Base-by-base conservation (phyloP, 768 basidiomycete genomes). In the Exidia glandulosa region DNA sequence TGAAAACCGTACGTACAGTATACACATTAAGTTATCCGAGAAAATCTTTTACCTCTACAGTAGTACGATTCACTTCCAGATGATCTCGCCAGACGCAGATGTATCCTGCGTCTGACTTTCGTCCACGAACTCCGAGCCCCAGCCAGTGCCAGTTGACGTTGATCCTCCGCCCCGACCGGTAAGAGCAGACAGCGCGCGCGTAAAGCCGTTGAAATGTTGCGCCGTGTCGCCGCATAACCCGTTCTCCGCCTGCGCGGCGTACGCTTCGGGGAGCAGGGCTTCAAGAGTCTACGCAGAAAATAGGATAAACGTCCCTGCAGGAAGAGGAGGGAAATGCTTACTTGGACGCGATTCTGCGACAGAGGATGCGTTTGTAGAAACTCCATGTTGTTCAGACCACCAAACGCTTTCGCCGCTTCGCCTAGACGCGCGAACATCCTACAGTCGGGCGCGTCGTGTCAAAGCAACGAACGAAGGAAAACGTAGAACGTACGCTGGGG, bases 291-390 rank as follows among this genome's bases (percentile, higher is more conserved):
- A 62, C 3, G 32, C 29, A 30, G 27, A 58, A 3, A 19, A 12
- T 30, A 30, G 23, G 16, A n/a, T 27, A 16, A 14, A 16, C 60
- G 48, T 25, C 14, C 14, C 32, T 16, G 16, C 41, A 16, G 30
- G 30, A 48, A 14, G 3, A 13, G 19, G 33, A 25, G 25, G 32
- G 7, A 62, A 14, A 63, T 81, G 61, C 63, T n/a, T n/a, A 88
- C 90, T 76, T 85, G 77, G 60, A 90, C 82, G 25, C 94, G 82
- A 66, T 78, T 84, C 41, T 78, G 74, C 27, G 86, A 84, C 4
- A 84, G 77, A 0, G 94, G 94, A 71, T 97, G 94, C 0, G 94
- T 96, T 30, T 75, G 76, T 33, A 94, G 69, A 73, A 97, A 90
- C 58, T 84, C 82, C 16, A 81, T 30, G 67, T 60, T 52, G 7